Base-by-base conservation (phyloP, 371 early-diverging fungal species). In the Rhizopus delemar region DNA sequence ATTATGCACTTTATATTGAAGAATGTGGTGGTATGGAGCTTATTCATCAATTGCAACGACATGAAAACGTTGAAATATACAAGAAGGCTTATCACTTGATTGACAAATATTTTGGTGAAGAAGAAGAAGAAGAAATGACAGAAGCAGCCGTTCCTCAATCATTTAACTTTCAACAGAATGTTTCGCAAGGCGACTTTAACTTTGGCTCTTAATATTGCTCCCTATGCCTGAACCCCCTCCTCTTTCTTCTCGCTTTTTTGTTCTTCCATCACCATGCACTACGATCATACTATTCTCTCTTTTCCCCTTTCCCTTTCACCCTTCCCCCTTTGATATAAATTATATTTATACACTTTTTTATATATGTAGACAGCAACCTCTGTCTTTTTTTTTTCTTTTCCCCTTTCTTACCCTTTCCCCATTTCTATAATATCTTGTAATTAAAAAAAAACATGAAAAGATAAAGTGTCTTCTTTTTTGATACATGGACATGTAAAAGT, bases 11-110 rank as follows among this genome's bases (percentile, higher is more conserved):
- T 39, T 78, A 72, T 62, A 84, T 98, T 63, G 97, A 97, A 73
- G 95, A 93, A 62, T 88, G 86, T 46, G 93, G 91, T 53, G 97
- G 97, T 43, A 88, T 95, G 66, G 95, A 96, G 57, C 90, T 88
- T 78, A 90, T 98, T 63, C 90, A 93, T 78, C 71, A 85, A 46
- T 82, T 98, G 57, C 96, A 96, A 78, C 80, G 85, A 50, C 96
- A 95, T 82, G 93, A 91, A 59, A 93, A 94, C 73, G 69, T 71
- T 12, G 97, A 96, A 32, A 96, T 98, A 67, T 97, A 97, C 87
- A 88, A 89, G 74, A 96, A 96, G 83, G 87, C 95, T 0, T 95
- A 91, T 70, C 61, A 67, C 51, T 86, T 97, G 67, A 93, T 98
- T 65, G 96, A 95, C 73, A 93, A 87, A 73, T 97, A 93, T 85